Conservation (phyloP, 257 asterid genomes). For the Lycium barbarum region DNA sequence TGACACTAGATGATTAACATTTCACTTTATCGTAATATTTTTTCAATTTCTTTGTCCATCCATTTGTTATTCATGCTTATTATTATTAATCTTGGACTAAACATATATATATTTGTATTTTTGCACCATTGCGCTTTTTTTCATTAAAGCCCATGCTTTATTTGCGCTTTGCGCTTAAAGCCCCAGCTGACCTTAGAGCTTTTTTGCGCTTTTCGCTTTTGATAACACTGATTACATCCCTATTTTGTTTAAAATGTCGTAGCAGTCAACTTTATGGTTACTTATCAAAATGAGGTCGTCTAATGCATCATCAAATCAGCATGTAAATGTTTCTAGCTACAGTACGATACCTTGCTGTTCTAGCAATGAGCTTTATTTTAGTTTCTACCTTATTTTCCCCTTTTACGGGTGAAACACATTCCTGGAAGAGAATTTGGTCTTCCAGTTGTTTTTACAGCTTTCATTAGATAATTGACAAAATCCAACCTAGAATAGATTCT, state of each 20-base stretch:
- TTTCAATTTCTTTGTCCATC: too few species aligned
- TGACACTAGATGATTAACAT: too few species aligned
- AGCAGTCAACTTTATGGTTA: neutral
- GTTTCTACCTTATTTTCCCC: neutral
- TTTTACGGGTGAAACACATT: neutral
- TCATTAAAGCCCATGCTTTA: too few species aligned
- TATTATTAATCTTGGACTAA: too few species aligned
- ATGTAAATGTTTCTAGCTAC: neutral
- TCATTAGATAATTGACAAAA: neutral
- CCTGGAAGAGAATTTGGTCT: neutral
- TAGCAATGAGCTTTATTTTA: neutral
- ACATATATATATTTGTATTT: too few species aligned
- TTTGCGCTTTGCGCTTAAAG: too few species aligned
- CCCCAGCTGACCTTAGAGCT: too few species aligned
- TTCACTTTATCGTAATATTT: too few species aligned
- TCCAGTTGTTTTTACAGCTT: neutral
- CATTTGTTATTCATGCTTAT: too few species aligned
- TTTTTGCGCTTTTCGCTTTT: too few species aligned
- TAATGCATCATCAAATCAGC: neutral
- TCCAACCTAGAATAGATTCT: neutral
- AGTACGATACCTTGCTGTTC: neutral
- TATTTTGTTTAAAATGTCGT: neutral
- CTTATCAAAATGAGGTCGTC: neutral
- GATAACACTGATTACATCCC: neutral
- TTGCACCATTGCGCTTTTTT: too few species aligned